Conservation (phyloP, 305 asterid genomes). For the Rubia occidens region DNA sequence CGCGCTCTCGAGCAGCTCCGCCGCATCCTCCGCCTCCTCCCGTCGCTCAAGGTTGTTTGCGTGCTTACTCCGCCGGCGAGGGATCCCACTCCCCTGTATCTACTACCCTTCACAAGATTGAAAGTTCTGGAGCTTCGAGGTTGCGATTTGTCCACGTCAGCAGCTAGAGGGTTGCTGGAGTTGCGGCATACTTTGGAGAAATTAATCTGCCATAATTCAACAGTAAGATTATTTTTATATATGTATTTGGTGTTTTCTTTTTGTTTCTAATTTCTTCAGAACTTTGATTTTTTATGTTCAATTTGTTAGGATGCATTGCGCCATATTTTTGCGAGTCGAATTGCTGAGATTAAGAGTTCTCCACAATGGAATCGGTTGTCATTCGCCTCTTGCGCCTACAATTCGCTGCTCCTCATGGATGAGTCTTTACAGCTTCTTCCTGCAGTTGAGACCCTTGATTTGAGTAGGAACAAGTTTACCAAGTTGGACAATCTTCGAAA, state of each 20-base stretch:
- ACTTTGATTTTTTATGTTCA: conserved; percentile 18
- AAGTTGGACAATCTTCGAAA: conserved; percentile 82
- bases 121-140: conserved; percentile 87
- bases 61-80: conserved; percentile 65
- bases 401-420: conserved; percentile 81
- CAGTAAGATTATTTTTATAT: conserved; percentile 31
- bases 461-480: conserved; percentile 83
- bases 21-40: conserved; percentile 65
- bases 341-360: conserved; percentile 74
- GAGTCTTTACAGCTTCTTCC: conserved; percentile 96
- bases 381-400: conserved; percentile 85
- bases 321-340: conserved; percentile 82
- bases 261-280: conserved; percentile 13
- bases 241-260: neutral
- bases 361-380: conserved; percentile 81
- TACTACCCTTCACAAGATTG: conserved; percentile 66
- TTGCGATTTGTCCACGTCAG: conserved; percentile 78
- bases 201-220: conserved; percentile 81
- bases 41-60: conserved; percentile 74
- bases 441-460: conserved; percentile 76
- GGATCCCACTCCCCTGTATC: conserved; percentile 74
- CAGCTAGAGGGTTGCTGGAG: conserved; percentile 74
- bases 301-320: conserved; percentile 67
- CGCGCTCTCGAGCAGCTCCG: conserved; percentile 94
- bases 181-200: conserved; percentile 84